Base-by-base conservation (phyloP, 176 grass and related monocot genomes). In the Rhynchospora breviuscula region DNA sequence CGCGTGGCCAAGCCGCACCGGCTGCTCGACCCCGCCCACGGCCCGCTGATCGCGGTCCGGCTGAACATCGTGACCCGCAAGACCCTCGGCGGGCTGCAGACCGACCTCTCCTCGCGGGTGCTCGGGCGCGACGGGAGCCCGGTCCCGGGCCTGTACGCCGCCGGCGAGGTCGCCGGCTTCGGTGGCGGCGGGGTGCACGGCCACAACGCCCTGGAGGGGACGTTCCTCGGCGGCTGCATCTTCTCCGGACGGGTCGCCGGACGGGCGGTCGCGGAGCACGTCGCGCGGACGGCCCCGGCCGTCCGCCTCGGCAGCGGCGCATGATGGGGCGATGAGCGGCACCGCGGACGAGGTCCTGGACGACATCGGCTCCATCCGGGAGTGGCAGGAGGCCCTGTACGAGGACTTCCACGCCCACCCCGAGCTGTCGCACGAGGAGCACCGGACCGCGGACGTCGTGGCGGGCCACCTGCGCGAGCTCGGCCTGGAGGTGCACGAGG, bases 391-490 rank as follows among this genome's bases (percentile, higher is more conserved):
- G 43, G 84, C 79, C 47, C 84, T 95, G 1, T 17, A 90, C 86
- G 40, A 87, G 78, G 68, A 85, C 73, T 87, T 95, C 90, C 93
- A 92, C 82, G 93, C 85, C 87, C 80, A 83, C 10, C 90, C 93
- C 1, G 93, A 92, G 90, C 84, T 92, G 78, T 86, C 84, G 40
- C 90, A 90, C 79, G 85, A 92, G 90, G 90, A 95, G 87, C 76
- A 60, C 85, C 84, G 85, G 82, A 92, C 93, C n/a, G 92, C 88
- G 79, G 67, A 18, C 65, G 23, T 80, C 17, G 86, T 95, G 70
- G 70, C 90, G 87, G 53, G 72, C 57, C 87, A 95, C 83, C 85
- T 96, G 58, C 89, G 89, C 84, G 79, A 48, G 10, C 87, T 91
- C 71, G 93, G 87, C 69, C 63, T 91, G 68, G 35, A 10, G 29